A percentile compares a stretch with the other conserved stretches of the same genome.
Conservation (phyloP, 768 basidiomycete genomes). For the Coprinopsis sp. region DNA sequence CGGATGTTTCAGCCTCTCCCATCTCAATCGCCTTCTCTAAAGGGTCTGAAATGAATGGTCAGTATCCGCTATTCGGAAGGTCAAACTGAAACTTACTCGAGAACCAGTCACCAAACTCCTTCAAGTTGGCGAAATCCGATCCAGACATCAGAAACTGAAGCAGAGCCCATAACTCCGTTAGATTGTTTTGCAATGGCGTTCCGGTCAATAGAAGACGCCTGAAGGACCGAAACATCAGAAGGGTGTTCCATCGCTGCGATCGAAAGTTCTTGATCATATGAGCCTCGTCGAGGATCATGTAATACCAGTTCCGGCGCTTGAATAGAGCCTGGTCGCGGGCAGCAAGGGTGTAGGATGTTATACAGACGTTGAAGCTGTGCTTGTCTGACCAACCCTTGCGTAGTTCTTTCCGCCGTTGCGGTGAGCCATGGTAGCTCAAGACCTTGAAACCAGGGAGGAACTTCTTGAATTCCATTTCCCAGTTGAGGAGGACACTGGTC, state of each 20-base stretch:
- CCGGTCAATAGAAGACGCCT: slow-evolving; percentile 89
- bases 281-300: slow-evolving; percentile 94
- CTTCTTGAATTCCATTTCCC: slow-evolving; percentile 97
- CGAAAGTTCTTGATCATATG: slow-evolving; percentile 98
- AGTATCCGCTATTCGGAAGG: slow-evolving; percentile 1
- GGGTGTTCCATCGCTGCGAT: slow-evolving; percentile 88
- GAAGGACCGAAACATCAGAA: slow-evolving; percentile 84
- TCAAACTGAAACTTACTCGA: slow-evolving; percentile 58
- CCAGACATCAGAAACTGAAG: slow-evolving; percentile 93
- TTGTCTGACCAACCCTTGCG: slow-evolving; percentile 90
- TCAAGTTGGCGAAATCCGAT: slow-evolving; percentile 82
- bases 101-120: slow-evolving; percentile 96
- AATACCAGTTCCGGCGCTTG: slow-evolving; percentile 91
- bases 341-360: slow-evolving; percentile 92
- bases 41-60: slow-evolving; percentile 54
- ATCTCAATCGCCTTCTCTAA: slow-evolving; percentile 92
- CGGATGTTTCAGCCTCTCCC: slow-evolving; percentile 71
- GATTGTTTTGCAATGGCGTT: slow-evolving; percentile 94
- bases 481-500: slow-evolving; percentile 90
- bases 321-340: slow-evolving; percentile 87
- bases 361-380: slow-evolving; percentile 88
- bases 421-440: slow-evolving; percentile 85
- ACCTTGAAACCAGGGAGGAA: slow-evolving; percentile 87
- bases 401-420: slow-evolving; percentile 85
- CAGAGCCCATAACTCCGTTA: slow-evolving; percentile 93